Percentiles rank a stretch among this genome's conserved stretches.
phyloP scores from a whole-genome alignment of 768 basidiomycete species.

The Boletellus ananas region DNA sequence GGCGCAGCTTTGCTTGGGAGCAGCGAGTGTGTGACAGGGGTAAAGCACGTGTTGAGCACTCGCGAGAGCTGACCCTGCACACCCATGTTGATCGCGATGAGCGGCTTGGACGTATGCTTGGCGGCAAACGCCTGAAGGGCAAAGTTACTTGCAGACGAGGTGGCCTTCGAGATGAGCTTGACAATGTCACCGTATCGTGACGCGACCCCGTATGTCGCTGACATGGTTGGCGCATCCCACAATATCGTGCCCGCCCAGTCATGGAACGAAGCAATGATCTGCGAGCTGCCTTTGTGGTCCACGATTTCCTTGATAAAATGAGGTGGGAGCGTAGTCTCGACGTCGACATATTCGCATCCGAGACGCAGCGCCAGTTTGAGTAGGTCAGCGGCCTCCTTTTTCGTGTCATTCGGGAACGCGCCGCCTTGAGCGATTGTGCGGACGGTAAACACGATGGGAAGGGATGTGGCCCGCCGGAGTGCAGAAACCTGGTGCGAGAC shows the following conservation, averaged over 20 bases:
- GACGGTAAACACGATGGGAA: constrained; percentile 93
- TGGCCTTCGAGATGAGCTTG: constrained; percentile 90
- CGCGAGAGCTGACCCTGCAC: constrained; percentile 85
- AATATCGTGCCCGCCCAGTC: constrained; percentile 84
- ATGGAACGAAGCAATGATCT: constrained; percentile 92
- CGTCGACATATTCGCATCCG: constrained; percentile 90
- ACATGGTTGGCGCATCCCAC: constrained; percentile 69
- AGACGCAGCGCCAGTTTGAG: constrained; percentile 74
- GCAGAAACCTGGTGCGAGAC: constrained; percentile 79
- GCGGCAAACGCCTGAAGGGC: constrained; percentile 68
- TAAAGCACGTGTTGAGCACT: constrained; percentile 80
- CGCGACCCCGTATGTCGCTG: constrained; percentile 67
- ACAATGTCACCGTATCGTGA: constrained; percentile 76
- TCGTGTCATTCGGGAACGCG: constrained; percentile 76
- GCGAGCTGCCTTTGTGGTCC: constrained; percentile 62
- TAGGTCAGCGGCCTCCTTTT: constrained; percentile 69
- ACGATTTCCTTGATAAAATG: constrained; percentile 56
- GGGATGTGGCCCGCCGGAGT: constrained; percentile 66
- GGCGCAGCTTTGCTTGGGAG: constrained; percentile 88
- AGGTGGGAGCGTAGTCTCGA: constrained; percentile 77
- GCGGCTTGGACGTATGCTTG: constrained; percentile 61
- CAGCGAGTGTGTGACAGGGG: constrained; percentile 85
- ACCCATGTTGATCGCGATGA: constrained; percentile 96
- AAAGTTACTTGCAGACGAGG: constrained; percentile 72
- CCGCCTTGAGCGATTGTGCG: constrained; percentile 88